phyloP scores from a whole-genome alignment of 2,329 filamentous ascomycete genomes.

The Beauveria bassiana region DNA sequence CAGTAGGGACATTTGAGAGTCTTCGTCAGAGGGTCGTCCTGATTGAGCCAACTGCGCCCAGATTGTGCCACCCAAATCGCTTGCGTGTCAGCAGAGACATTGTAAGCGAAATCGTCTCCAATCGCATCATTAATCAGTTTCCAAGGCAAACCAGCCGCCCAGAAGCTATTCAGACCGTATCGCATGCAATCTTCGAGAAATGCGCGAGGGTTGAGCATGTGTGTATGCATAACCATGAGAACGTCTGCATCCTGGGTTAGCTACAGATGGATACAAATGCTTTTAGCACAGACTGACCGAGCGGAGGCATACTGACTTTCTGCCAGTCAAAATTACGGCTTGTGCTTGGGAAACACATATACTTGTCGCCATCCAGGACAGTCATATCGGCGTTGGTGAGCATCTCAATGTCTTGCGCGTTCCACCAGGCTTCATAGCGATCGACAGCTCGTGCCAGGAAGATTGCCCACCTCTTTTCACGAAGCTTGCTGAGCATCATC shows the following conservation, averaged over 20 bases:
- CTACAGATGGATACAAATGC: neutral
- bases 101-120: slow-evolving; percentile 51
- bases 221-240: slow-evolving; percentile 72
- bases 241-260: slow-evolving; percentile 43
- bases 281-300: slow-evolving; percentile 37
- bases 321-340: slow-evolving; percentile 26
- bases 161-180: slow-evolving; percentile 44
- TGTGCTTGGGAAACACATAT: slow-evolving; percentile 25
- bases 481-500: slow-evolving; percentile 40
- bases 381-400: slow-evolving; percentile 32
- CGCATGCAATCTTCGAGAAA: slow-evolving; percentile 69
- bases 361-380: slow-evolving; percentile 16
- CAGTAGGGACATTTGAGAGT: slow-evolving; percentile 50
- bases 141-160: slow-evolving; percentile 63
- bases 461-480: slow-evolving; percentile 67
- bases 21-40: slow-evolving; percentile 41
- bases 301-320: slow-evolving; percentile 42
- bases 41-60: slow-evolving; percentile 50
- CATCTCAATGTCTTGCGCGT: slow-evolving; percentile 22
- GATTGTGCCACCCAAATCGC: slow-evolving; percentile 40
- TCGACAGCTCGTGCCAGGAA: slow-evolving; percentile 62
- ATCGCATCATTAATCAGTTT: slow-evolving; percentile 48
- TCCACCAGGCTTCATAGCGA: slow-evolving; percentile 62
- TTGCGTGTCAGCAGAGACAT: slow-evolving; percentile 34
- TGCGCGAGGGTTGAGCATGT: slow-evolving; percentile 68